Base-by-base conservation (phyloP, 805 yeast species). In the Saccharomyces paradoxus region DNA sequence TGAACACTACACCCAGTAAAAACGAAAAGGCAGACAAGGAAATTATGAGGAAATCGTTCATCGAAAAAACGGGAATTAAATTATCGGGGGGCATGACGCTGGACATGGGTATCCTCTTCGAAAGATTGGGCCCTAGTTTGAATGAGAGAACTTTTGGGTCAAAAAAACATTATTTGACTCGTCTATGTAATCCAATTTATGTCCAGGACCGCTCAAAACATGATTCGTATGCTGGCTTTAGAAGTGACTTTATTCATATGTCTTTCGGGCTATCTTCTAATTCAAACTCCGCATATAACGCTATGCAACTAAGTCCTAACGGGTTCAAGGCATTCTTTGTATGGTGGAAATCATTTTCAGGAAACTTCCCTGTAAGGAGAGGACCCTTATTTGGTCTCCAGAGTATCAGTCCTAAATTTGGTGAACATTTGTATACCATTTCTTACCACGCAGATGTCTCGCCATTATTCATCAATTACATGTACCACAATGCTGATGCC, bases 321-420 rank as follows among this genome's bases (percentile, higher is more conserved):
- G 78, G 84, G 0, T 76, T 92, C 60, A 66, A 72, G 7, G 86
- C 83, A 56, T 90, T 94, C 71, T 83, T 82, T 63, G 65, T 69
- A 4, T 94, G 98, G 98, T 91, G 97, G 96, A 71, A 72, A 32
- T 78, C 87, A 59, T 92, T 92, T 69, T 79, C 85, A n/a, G 85
- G 92, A 27, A 83, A 85, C 53, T 74, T 91, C 22, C 96, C 98
- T 0, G 79, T 89, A 14, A 78, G 95, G 51, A 77, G 80, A 49
- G 97, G 98, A 0, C 68, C 71, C 1, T 65, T 94, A 26, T 92
- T 89, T 73, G 82, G 82, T 0, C 80, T 80, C 24, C 65, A 71
- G 5, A 76, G 76, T 53, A 69, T 77, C 30, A 73, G 82, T 8
- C 81, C 81, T 55, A 90, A 89, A 67, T 86, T 91, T 63, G 87